These are phyloP conservation scores for Tulasnella sp. DNA, from an alignment of 768 basidiomycete genomes.

Conservation along the genomic window DNA sequence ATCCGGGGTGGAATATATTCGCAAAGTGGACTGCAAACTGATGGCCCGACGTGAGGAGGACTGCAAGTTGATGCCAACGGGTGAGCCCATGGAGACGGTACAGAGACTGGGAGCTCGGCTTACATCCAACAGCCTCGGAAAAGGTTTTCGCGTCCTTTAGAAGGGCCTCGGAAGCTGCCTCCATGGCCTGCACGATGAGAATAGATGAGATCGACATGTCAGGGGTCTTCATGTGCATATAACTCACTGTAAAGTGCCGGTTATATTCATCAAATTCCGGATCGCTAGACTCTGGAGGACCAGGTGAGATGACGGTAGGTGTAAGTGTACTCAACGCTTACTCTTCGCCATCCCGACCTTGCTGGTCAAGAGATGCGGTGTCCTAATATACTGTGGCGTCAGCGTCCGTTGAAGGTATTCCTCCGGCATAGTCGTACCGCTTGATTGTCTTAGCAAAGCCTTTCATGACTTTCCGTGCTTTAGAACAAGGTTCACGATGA, in stretches of 20 bases:
- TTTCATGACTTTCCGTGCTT: conserved; percentile 50
- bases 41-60: conserved; percentile 56
- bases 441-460: conserved; percentile 70
- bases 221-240: not conserved
- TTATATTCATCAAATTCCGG: conserved; percentile 85
- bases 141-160: conserved; percentile 87
- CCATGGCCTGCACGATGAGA: conserved; percentile 39
- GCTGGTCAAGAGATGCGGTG: conserved; percentile 81
- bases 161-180: conserved; percentile 78
- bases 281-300: conserved; percentile 61
- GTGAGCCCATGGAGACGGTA: not conserved
- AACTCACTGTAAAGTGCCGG: conserved; percentile 51
- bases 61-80: conserved; percentile 32
- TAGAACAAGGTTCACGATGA: not conserved
- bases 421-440: conserved; percentile 42
- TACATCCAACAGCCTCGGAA: conserved; percentile 71
- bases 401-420: not conserved
- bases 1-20: conserved; percentile 54
- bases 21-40: conserved; percentile 59
- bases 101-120: conserved; percentile 28
- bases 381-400: conserved; percentile 39
- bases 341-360: conserved; percentile 92
- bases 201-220: not conserved
- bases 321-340: conserved; percentile 31
- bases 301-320: not conserved